Conservation (phyloP, 2,329 filamentous ascomycete species). For the Botrytis squamosa region DNA sequence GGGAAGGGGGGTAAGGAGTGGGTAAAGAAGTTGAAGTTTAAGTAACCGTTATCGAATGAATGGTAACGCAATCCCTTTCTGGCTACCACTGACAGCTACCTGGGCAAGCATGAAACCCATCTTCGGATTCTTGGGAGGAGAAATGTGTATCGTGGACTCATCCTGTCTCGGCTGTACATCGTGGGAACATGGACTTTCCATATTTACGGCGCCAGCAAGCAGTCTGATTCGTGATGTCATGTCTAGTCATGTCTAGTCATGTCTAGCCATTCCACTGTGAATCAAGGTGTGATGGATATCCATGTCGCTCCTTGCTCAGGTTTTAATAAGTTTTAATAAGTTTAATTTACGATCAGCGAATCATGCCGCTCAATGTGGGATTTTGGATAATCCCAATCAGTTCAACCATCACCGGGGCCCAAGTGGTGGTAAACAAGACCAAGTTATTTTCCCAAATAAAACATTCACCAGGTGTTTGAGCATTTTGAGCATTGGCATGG, state of each 20-base stretch:
- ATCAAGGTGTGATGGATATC: not conserved
- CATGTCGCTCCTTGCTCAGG: not conserved
- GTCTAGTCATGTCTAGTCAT: constrained; percentile 3
- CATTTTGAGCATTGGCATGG: not conserved
- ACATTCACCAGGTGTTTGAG: not conserved
- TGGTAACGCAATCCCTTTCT: not conserved
- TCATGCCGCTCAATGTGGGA: not conserved
- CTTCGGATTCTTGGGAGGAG: too few species aligned
- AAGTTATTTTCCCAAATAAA: constrained; percentile 1
- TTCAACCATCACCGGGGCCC: not conserved
- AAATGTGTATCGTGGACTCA: not conserved
- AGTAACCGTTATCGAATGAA: not conserved
- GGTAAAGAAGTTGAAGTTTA: not conserved
- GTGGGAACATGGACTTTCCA: not conserved
- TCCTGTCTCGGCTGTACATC: not conserved
- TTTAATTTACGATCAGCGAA: not conserved
- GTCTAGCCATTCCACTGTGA: not conserved
- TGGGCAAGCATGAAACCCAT: not conserved
- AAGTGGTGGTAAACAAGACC: not conserved
- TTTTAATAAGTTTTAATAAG: too few species aligned
- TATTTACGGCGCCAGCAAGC: not conserved
- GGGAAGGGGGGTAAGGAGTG: not conserved
- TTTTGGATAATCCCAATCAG: not conserved
- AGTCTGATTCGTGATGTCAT: constrained; percentile 2
- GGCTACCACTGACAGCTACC: too few species aligned